Evolutionary conservation across 2,329 filamentous ascomycete species (phyloP), one percentile per base, ranked within the genome.

Genomic region (Aspergillus tubingensis): DNA sequence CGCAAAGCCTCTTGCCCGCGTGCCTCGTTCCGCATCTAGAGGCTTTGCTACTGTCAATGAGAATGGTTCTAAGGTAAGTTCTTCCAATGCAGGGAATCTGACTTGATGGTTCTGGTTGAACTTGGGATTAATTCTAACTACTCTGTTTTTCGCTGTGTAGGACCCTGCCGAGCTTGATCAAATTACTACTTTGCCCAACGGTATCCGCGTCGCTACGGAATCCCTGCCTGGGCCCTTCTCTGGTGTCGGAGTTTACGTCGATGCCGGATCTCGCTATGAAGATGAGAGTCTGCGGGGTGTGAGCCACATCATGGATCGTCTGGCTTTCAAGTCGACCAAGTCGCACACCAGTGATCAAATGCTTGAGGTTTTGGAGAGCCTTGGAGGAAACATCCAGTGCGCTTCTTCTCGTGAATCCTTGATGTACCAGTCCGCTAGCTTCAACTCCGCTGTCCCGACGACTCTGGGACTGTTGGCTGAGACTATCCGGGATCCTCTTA

Each of bases 401-500:
- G 93, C 94, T 10, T 97, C 93, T 1, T 96, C 92, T 2, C 85
- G 95, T 66, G 95, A 99, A 79, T 92, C 92, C 59, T 86, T 99
- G 79, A 99, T 99, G 95, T 99, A 99, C 81, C 95, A 99, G 78
- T 91, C 92, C 1, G 95, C 95, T 25, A 97, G 93, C 30, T 99
- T 99, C 85, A 99, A 99, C 81, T 89, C 89, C 25, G 89, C 92
- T 17, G 92, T 99, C 8, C 88, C 91, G 6, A 87, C 87, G 8
- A 92, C 94, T 11, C 86, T 96, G 23, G 91, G 84, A 30, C 80
- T 99, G 17, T 85, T 99, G 43, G 94, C 95, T 61, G 95, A 99
- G 76, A 98, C 95, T 32, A 96, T 99, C 64, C 89, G 92, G 60
- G 86, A 96, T 67, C 92, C 95, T 5, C 77, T 84, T 58, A 89